A percentile compares a stretch with the other conserved stretches of the same genome.
Conservation (phyloP, 75 land plant genomes). For the Pseudotsuga menziesii region DNA sequence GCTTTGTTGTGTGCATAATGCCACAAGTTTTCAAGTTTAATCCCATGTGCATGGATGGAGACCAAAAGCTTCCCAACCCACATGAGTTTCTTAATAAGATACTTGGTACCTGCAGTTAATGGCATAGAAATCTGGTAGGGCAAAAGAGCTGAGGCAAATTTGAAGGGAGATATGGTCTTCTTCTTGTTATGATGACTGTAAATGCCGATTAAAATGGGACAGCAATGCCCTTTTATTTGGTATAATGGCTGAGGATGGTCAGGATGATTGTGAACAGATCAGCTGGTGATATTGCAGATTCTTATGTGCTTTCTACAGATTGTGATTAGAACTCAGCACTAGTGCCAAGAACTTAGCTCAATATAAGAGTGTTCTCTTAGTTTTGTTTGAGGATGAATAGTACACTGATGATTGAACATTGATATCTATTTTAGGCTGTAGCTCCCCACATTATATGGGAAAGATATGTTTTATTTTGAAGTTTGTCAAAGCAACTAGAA, state of each 20-base stretch:
- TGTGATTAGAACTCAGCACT: not conserved
- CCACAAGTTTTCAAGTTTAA: not conserved
- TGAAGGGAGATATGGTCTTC: slow-evolving; percentile 5
- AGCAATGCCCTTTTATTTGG: not conserved
- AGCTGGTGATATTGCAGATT: not conserved
- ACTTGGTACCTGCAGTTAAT: slow-evolving; percentile 1
- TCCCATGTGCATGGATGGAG: not conserved
- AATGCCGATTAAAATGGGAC: not conserved
- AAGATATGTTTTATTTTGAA: no score
- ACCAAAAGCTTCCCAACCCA: not conserved
- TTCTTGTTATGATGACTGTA: not conserved
- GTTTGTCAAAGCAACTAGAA: no score
- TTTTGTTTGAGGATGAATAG: slow-evolving; percentile 9
- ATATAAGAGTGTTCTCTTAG: no score
- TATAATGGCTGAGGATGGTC: not conserved
- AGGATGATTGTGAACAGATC: not conserved
- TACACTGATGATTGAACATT: not conserved
- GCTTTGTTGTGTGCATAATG: no score
- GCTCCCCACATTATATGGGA: no score
- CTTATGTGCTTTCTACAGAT: slow-evolving; percentile 5
- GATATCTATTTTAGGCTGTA: not conserved
- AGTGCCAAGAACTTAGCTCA: not conserved
- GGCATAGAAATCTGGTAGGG: not conserved
- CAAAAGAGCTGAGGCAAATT: not conserved
- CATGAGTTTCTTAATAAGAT: slow-evolving; percentile 1